A percentile compares a stretch with the other conserved stretches of the same genome.
Evolutionary conservation across 2,329 filamentous ascomycete species (phyloP).

Genomic region (Pseudogymnoascus sp.): DNA sequence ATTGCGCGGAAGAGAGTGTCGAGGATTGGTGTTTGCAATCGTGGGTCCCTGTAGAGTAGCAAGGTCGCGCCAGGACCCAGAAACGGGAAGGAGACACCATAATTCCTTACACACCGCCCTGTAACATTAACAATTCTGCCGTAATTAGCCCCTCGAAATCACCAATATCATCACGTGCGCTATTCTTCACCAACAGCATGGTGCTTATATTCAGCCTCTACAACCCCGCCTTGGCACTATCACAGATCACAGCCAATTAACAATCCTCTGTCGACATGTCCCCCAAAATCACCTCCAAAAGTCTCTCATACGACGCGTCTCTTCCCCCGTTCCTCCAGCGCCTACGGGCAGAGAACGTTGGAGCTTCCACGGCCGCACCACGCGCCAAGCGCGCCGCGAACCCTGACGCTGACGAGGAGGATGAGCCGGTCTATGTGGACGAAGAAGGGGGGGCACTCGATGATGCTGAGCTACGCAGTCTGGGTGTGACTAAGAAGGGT

Average conservation of each 20-base stretch:
- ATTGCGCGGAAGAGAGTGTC: neutral
- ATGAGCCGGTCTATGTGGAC: slow-evolving; percentile 66
- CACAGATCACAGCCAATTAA: neutral
- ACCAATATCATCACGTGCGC: neutral
- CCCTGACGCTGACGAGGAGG: slow-evolving; percentile 63
- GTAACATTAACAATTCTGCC: neutral
- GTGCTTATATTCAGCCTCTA: neutral
- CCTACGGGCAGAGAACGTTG: slow-evolving; percentile 43
- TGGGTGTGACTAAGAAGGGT: slow-evolving; percentile 4
- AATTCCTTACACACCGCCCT: slow-evolving; percentile 2
- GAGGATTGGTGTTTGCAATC: neutral
- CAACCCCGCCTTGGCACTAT: neutral
- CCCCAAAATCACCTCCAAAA: slow-evolving; percentile 60
- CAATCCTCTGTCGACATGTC: neutral
- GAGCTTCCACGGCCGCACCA: slow-evolving; percentile 25
- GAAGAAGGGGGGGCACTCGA: slow-evolving; percentile 55
- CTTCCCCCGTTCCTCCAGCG: slow-evolving; percentile 53
- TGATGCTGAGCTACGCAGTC: slow-evolving; percentile 12
- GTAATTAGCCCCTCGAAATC: neutral
- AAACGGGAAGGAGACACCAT: neutral
- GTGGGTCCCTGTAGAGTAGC: neutral
- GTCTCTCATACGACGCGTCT: slow-evolving; percentile 55
- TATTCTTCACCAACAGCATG: neutral
- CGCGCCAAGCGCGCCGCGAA: slow-evolving; percentile 41
- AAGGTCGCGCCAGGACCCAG: neutral